These are phyloP conservation scores for Aureobasidium musti DNA, from an alignment of 2,329 filamentous ascomycete genomes.

Conservation along the genomic window DNA sequence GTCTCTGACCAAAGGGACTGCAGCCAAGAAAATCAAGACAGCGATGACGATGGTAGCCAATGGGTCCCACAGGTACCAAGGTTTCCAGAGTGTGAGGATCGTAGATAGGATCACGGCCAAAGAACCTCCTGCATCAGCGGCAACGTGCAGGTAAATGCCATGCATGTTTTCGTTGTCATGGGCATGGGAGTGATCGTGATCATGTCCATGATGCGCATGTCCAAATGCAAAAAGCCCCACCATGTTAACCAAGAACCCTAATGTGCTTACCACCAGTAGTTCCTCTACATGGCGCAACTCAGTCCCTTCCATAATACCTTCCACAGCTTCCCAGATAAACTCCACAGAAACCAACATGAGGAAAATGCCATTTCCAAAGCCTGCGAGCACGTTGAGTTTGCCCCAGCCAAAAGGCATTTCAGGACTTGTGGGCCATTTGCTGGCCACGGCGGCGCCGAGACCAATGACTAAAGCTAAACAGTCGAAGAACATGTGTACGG, in stretches of 20 bases:
- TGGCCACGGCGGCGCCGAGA: constrained; percentile 87
- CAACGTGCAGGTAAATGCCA: constrained; percentile 92
- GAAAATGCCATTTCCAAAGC: constrained; percentile 95
- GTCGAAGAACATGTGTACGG: constrained; percentile 99
- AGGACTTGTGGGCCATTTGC: constrained; percentile 90
- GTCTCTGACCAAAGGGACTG: constrained; percentile 81
- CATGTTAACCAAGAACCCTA: constrained; percentile 86
- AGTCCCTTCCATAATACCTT: constrained; percentile 79
- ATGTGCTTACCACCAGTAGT: constrained; percentile 81
- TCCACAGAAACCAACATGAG: constrained; percentile 94
- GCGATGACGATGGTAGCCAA: constrained; percentile 93
- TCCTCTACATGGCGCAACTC: constrained; percentile 83
- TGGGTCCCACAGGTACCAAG: constrained; percentile 94
- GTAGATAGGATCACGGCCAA: constrained; percentile 94
- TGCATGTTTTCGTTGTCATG: constrained; percentile 98
- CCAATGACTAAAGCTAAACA: constrained; percentile 90
- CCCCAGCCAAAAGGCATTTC: constrained; percentile 94
- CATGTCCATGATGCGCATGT: constrained; percentile 53
- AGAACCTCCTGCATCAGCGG: constrained; percentile 92
- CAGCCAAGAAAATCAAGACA: constrained; percentile 87
- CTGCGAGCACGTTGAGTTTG: constrained; percentile 93
- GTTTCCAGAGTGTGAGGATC: constrained; percentile 78
- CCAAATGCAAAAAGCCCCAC: constrained; percentile 86
- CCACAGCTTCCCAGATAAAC: constrained; percentile 92
- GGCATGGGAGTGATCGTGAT: constrained; percentile 61